Evolutionary conservation across 352 stramenopile species (phyloP).

Genomic region (Albugo laibachii): DNA sequence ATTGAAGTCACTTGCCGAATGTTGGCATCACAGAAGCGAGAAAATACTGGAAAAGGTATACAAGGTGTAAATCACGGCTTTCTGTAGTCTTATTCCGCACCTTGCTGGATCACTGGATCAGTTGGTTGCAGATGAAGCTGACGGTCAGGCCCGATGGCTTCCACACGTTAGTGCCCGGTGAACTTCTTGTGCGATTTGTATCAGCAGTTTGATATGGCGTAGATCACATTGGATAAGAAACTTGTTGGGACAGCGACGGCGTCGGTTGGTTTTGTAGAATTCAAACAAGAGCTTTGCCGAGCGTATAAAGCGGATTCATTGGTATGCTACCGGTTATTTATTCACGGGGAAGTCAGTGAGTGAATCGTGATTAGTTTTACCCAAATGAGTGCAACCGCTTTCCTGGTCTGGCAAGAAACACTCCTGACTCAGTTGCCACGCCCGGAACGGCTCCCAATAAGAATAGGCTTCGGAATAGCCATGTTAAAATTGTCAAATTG

Average conservation of each 20-base stretch:
- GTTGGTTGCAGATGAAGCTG: slow-evolving; percentile 39
- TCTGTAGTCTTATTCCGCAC: not conserved
- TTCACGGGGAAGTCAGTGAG: not conserved
- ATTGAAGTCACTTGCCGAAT: slow-evolving; percentile 26
- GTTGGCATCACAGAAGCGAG: slow-evolving; percentile 32
- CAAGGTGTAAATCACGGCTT: too few species aligned
- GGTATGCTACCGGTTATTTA: slow-evolving; percentile 11
- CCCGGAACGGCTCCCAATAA: not conserved
- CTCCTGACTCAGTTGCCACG: not conserved
- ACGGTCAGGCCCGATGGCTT: slow-evolving; percentile 37
- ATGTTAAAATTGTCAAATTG: slow-evolving; percentile 15
- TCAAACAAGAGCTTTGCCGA: slow-evolving; percentile 27
- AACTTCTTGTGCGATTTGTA: not conserved
- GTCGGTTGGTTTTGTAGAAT: slow-evolving; percentile 5
- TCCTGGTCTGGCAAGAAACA: slow-evolving; percentile 25
- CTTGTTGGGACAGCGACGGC: not conserved
- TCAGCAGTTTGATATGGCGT: not conserved
- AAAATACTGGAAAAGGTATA: slow-evolving; percentile 30
- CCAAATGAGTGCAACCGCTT: slow-evolving; percentile 27
- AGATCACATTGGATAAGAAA: slow-evolving; percentile 32
- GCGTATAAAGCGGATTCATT: slow-evolving; percentile 38
- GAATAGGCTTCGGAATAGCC: slow-evolving; percentile 1
- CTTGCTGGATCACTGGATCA: slow-evolving; percentile 7
- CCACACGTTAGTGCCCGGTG: slow-evolving; percentile 28
- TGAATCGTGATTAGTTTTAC: slow-evolving; percentile 5